phyloP scores from a whole-genome alignment of 2,329 filamentous ascomycete species.

The Orbilia quercus region DNA sequence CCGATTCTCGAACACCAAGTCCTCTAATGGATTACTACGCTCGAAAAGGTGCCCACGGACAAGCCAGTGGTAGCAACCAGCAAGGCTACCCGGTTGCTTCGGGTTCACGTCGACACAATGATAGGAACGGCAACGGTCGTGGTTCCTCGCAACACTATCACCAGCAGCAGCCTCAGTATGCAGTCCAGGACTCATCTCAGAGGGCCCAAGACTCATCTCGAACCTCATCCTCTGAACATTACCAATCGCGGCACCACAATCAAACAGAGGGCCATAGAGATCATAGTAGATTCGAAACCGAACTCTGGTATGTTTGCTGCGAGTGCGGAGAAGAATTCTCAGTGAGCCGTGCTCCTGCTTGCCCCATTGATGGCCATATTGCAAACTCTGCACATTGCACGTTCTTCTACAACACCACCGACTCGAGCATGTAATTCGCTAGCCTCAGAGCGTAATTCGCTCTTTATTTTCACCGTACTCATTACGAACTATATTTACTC shows the following conservation, averaged over 20 bases:
- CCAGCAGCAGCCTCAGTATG: not conserved
- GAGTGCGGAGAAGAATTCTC: not conserved
- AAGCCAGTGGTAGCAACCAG: constrained; percentile 5
- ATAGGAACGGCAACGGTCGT: not conserved
- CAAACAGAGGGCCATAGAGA: not conserved
- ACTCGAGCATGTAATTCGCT: not conserved
- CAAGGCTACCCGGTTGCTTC: not conserved
- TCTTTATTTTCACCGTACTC: too few species aligned
- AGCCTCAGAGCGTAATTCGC: too few species aligned
- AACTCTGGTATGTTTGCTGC: constrained; percentile 18
- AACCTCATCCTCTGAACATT: not conserved
- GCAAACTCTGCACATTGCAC: not conserved
- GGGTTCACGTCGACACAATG: not conserved
- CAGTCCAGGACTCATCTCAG: not conserved
- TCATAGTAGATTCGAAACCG: not conserved
- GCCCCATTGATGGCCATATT: constrained; percentile 13
- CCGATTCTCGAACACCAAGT: constrained; percentile 31
- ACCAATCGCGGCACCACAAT: constrained; percentile 18
- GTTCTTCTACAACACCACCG: not conserved
- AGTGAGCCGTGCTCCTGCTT: not conserved
- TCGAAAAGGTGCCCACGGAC: constrained; percentile 1
- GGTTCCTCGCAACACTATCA: not conserved
- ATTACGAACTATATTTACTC: too few species aligned
- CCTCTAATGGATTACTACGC: constrained; percentile 36
- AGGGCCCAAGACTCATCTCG: not conserved